Base-by-base conservation (phyloP, 768 basidiomycete genomes). In the Tulasnella sp. region DNA sequence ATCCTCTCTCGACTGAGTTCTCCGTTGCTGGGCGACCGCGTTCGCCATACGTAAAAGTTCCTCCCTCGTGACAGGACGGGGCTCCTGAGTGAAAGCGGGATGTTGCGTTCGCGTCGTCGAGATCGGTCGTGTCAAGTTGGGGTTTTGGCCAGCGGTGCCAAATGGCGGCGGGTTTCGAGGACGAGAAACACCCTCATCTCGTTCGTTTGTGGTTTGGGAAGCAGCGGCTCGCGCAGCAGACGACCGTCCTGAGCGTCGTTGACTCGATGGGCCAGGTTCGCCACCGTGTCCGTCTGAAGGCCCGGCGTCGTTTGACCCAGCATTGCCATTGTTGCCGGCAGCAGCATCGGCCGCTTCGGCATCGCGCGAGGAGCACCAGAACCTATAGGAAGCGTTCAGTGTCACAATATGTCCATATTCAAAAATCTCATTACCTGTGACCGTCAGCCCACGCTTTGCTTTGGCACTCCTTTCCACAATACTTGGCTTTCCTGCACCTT, bases 401-500 rank as follows among this genome's bases (percentile, higher is more conserved):
- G 44, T 69, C 22, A 40, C 19, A n/a, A 41, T 9, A 9, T 44
- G 40, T 36, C 6, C 67, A 69, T 7, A 14, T 1, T 34, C 22
- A 22, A 37, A 37, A 29, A 29, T 3, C 17, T 41, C 34, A 59
- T 63, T 62, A 98, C 71, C 95, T 83, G 79, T 98, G 95, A 0
- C 96, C 95, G 77, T 95, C 94, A 75, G 90, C 91, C 95, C 95
- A 98, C 0, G 95, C 96, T 19, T 89, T 91, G 75, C 91, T 94
- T 82, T 97, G 95, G 78, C 95, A 98, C 76, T 95, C 92, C 80
- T 98, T 98, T 32, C 94, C 94, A 77, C 97, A 98, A 79, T 98
- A 99, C 80, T 99, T 99, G 11, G 96, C 97, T 81, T 98, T 97
- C 76, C 96, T 82, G 81, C 97, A 99, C 75, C 96, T 83, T 67